Evolutionary conservation across 2,329 filamentous ascomycete genomes (phyloP).

Genomic region (Penicillium sp.): DNA sequence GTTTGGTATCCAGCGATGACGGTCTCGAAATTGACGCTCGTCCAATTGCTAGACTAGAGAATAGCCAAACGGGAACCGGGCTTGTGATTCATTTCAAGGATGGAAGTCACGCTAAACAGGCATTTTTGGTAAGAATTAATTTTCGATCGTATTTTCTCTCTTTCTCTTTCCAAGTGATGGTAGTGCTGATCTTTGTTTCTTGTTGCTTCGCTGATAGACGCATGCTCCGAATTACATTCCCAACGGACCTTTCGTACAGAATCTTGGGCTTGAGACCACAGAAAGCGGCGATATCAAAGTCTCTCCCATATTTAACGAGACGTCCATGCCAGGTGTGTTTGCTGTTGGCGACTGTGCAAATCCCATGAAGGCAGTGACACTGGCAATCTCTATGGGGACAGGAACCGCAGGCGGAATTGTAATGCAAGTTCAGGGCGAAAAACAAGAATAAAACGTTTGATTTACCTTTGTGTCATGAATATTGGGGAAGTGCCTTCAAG

Average conservation of each 20-base stretch:
- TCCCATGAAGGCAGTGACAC: slow-evolving; percentile 8
- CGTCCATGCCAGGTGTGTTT: slow-evolving; percentile 4
- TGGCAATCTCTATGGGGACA: slow-evolving; percentile 7
- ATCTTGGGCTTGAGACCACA: slow-evolving; percentile 4
- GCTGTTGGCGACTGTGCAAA: slow-evolving; percentile 8
- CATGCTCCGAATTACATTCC: slow-evolving; percentile 4
- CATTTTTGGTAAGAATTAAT: slow-evolving; percentile 3
- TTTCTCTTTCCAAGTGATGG: too few species aligned
- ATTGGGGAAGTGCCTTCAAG: background rate
- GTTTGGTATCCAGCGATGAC: background rate
- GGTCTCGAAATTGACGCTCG: slow-evolving; percentile 8
- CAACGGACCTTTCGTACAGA: slow-evolving; percentile 1
- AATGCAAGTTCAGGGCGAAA: slow-evolving; percentile 5
- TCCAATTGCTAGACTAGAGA: slow-evolving; percentile 3
- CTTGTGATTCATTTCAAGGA: slow-evolving; percentile 8
- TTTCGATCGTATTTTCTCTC: background rate
- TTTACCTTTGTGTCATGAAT: background rate
- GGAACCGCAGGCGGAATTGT: slow-evolving; percentile 2
- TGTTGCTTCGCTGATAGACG: background rate
- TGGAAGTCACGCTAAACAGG: background rate
- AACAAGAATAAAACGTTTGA: background rate
- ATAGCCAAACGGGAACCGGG: background rate
- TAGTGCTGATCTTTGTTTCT: background rate
- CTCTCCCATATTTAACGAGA: slow-evolving; percentile 8
- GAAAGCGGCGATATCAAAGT: slow-evolving; percentile 8